Percentiles rank a stretch among this genome's conserved stretches.
phyloP scores from a whole-genome alignment of 768 basidiomycete species.

The Hydnum rufescens region DNA sequence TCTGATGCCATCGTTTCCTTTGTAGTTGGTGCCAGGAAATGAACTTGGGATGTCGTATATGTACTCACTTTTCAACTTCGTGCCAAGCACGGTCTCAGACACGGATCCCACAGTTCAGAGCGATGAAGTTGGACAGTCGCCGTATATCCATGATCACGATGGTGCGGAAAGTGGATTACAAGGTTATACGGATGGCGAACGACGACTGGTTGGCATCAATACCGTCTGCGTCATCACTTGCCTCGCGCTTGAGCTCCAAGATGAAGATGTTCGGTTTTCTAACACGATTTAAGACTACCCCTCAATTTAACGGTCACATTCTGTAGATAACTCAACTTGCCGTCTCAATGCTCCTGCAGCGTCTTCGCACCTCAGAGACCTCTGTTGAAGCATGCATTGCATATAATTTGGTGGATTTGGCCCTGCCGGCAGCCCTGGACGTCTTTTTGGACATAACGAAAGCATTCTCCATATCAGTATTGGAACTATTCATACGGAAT shows the following conservation, averaged over 20 bases:
- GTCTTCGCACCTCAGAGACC: slow-evolving; percentile 66
- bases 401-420: slow-evolving; percentile 79
- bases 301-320: not conserved
- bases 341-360: slow-evolving; percentile 81
- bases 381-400: slow-evolving; percentile 82
- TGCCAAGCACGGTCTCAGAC: slow-evolving; percentile 68
- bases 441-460: slow-evolving; percentile 70
- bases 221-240: slow-evolving; percentile 82
- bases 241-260: slow-evolving; percentile 68
- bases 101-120: no score
- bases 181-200: slow-evolving; percentile 65
- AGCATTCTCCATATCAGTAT: slow-evolving; percentile 26
- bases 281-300: not conserved
- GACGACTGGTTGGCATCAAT: slow-evolving; percentile 65
- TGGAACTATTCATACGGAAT: not conserved
- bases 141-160: no score
- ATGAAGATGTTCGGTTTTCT: slow-evolving; percentile 43
- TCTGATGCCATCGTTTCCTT: slow-evolving; percentile 6
- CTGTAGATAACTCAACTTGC: slow-evolving; percentile 70
- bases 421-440: slow-evolving; percentile 51
- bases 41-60: slow-evolving; percentile 86
- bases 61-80: slow-evolving; percentile 89
- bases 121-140: no score
- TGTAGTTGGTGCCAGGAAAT: slow-evolving; percentile 62
- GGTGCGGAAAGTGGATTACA: slow-evolving; percentile 44